Percentiles rank a stretch among this genome's conserved stretches.
phyloP scores from a whole-genome alignment of 192 early-diverging fungal species.

The Gamsiella multidivaricata region DNA sequence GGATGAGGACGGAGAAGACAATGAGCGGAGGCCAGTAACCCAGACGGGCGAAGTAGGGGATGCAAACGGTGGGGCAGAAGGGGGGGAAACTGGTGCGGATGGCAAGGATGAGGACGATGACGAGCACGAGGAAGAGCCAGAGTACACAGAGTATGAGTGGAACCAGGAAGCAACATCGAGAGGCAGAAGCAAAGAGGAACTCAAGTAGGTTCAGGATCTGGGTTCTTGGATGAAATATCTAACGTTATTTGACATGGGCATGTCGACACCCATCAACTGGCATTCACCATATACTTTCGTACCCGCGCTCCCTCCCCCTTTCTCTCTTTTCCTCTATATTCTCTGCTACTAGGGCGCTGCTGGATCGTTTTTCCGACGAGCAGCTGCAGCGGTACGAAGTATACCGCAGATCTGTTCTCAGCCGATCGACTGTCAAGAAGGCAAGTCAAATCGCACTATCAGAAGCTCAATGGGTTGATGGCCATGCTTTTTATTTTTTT shows the following conservation, averaged over 20 bases:
- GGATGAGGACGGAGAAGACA: constrained; percentile 6
- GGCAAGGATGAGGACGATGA: constrained; percentile 62
- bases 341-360: constrained; percentile 57
- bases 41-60: constrained; percentile 12
- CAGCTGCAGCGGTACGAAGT: constrained; percentile 84
- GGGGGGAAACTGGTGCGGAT: constrained; percentile 31
- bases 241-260: too few relatives aligned
- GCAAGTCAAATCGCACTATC: constrained; percentile 58
- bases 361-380: constrained; percentile 77
- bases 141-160: constrained; percentile 61
- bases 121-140: constrained; percentile 64
- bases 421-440: constrained; percentile 80
- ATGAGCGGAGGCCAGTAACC: not conserved
- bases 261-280: too few relatives aligned
- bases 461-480: too few relatives aligned
- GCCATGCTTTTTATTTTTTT: not conserved
- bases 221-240: too few relatives aligned
- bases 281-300: too few relatives aligned
- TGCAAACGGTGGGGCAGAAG: constrained; percentile 6
- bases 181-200: constrained; percentile 63
- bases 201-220: constrained; percentile 56
- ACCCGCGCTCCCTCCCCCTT: too few relatives aligned
- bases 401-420: constrained; percentile 81
- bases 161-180: constrained; percentile 58
- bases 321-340: not conserved